phyloP scores from a whole-genome alignment of 345 rosid genomes.

The Conringia planisiliqua region DNA sequence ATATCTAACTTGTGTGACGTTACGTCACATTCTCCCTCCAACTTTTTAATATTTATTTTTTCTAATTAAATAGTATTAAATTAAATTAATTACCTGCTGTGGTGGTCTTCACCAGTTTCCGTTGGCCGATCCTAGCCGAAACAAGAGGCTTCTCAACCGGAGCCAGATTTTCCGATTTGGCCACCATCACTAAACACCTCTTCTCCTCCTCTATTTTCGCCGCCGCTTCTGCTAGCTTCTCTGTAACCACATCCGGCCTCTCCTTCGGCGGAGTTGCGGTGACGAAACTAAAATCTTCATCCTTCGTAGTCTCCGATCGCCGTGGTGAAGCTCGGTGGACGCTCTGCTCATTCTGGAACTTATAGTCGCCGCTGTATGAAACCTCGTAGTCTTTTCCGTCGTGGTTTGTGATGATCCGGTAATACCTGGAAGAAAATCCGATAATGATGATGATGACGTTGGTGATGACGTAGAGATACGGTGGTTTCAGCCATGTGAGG shows the following conservation, averaged over 20 bases:
- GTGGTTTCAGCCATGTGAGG: conserved; percentile 56
- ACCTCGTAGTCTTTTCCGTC: conserved; percentile 12
- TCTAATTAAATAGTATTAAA: neutral
- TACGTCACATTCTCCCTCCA: neutral
- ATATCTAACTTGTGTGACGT: neutral
- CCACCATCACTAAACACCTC: conserved; percentile 35
- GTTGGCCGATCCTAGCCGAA: conserved; percentile 31
- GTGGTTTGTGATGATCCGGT: conserved; percentile 7
- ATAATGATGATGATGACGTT: conserved; percentile 64
- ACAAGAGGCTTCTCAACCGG: conserved; percentile 52
- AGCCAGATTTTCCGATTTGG: conserved; percentile 23
- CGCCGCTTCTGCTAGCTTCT: neutral
- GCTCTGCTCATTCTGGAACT: conserved; percentile 13
- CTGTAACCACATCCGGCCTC: neutral
- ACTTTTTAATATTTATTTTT: neutral
- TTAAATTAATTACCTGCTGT: conserved; percentile 50
- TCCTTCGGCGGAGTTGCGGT: neutral
- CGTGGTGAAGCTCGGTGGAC: neutral
- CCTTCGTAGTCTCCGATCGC: neutral
- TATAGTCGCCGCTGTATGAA: conserved; percentile 11
- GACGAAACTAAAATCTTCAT: neutral
- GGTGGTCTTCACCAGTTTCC: conserved; percentile 36
- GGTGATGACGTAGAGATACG: conserved; percentile 49
- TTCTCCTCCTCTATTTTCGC: neutral
- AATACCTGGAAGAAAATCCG: conserved; percentile 49